A percentile compares a stretch with the other conserved stretches of the same genome.
Evolutionary conservation across 768 basidiomycete species (phyloP).

Genomic region (Naganishia randhawae): DNA sequence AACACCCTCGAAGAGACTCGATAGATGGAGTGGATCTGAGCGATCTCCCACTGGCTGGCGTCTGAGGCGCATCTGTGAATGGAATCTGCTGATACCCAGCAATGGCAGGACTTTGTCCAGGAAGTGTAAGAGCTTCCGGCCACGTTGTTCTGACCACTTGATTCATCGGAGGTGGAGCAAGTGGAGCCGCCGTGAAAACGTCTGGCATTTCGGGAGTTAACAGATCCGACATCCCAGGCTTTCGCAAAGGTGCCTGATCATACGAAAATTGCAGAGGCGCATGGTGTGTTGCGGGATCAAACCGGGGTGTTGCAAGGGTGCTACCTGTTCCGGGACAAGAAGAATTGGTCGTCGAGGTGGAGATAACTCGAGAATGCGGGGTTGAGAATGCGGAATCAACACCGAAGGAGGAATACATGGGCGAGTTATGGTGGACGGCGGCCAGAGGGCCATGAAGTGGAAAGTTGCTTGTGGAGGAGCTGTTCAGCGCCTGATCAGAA

Average conservation of each 20-base stretch:
- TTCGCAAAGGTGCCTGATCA: background rate
- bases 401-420: background rate
- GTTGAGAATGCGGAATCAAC: background rate
- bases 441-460: background rate
- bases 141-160: background rate
- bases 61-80: background rate
- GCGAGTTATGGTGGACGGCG: background rate
- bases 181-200: background rate
- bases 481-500: background rate
- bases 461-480: background rate
- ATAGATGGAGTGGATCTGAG: constrained; percentile 13
- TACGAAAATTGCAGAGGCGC: background rate
- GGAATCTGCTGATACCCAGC: background rate
- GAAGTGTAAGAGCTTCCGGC: background rate
- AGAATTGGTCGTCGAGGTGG: constrained; percentile 3
- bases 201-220: constrained; percentile 5
- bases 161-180: background rate
- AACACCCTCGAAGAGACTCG: background rate
- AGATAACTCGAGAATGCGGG: background rate
- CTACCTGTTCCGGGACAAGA: constrained; percentile 16
- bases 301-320: constrained; percentile 5
- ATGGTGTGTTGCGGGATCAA: constrained; percentile 6
- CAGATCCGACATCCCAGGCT: background rate
- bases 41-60: background rate
- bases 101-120: constrained; percentile 9